These are phyloP conservation scores for Lomentospora prolificans DNA, from an alignment of 2,329 filamentous ascomycete species.

Conservation along the genomic window DNA sequence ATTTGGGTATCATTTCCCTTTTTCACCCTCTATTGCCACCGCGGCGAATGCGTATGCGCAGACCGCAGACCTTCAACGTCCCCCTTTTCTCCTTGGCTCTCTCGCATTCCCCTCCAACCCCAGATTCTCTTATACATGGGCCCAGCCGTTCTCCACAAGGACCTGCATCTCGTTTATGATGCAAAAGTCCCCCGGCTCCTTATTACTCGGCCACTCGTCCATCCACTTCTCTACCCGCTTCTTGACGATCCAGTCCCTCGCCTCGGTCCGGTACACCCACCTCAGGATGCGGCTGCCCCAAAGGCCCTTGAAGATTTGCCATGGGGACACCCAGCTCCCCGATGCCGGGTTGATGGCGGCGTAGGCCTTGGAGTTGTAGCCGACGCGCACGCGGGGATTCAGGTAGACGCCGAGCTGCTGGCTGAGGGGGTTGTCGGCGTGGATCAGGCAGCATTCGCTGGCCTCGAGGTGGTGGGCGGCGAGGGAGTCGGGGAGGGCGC, in stretches of 20 bases:
- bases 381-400: slow-evolving; percentile 61
- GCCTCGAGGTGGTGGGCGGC: slow-evolving; percentile 56
- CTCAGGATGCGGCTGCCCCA: slow-evolving; percentile 49
- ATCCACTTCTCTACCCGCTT: slow-evolving; percentile 29
- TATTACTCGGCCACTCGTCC: slow-evolving; percentile 21
- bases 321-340: slow-evolving; percentile 34
- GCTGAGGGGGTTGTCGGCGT: slow-evolving; percentile 57
- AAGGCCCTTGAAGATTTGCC: slow-evolving; percentile 39
- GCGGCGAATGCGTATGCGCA: too few relatives aligned
- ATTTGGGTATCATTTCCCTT: too few relatives aligned
- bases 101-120: too few relatives aligned
- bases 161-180: slow-evolving; percentile 54
- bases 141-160: slow-evolving; percentile 46
- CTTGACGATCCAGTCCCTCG: slow-evolving; percentile 22
- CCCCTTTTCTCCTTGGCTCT: too few relatives aligned
- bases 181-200: slow-evolving; percentile 39
- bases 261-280: slow-evolving; percentile 23
- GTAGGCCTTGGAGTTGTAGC: slow-evolving; percentile 48
- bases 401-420: slow-evolving; percentile 48
- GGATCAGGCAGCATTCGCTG: slow-evolving; percentile 72
- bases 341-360: slow-evolving; percentile 30
- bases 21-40: too few relatives aligned
- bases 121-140: slow-evolving; percentile 43
- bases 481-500: slow-evolving; percentile 53
- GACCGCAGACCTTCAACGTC: too few relatives aligned